These are phyloP conservation scores for Pichia rugopelliculosa DNA, from an alignment of 805 yeast genomes.

Conservation along the genomic window DNA sequence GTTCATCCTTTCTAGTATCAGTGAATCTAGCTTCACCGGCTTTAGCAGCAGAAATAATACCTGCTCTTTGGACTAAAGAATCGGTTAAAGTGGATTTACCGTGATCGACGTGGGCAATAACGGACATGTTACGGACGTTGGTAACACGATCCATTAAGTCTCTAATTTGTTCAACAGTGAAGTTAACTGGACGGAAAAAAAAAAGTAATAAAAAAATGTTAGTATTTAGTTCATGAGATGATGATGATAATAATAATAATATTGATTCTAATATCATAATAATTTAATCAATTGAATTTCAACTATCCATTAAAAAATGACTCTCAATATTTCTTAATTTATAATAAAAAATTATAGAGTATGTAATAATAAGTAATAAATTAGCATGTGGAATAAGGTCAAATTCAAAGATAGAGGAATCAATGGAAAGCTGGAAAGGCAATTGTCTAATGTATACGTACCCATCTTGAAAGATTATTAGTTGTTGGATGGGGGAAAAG, in stretches of 20 bases:
- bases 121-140: conserved; percentile 99
- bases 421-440: background rate
- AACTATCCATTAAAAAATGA: no score
- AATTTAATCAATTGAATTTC: no score
- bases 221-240: conserved; percentile 3
- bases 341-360: no score
- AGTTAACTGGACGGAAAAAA: conserved; percentile 37
- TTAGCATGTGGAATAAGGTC: no score
- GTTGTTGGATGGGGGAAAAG: background rate
- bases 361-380: no score
- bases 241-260: no score
- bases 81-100: conserved; percentile 99
- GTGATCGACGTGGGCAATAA: conserved; percentile 99
- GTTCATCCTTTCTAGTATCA: conserved; percentile 99
- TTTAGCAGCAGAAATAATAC: conserved; percentile 98
- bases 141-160: conserved; percentile 98
- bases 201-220: conserved; percentile 1
- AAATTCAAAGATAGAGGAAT: background rate
- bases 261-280: no score
- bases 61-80: conserved; percentile 98
- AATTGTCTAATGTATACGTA: conserved; percentile 3
- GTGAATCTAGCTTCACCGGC: conserved; percentile 99
- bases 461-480: conserved; percentile 11
- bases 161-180: conserved; percentile 90
- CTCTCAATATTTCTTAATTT: no score